Evolutionary conservation across 129 eudicot genomes (phyloP).

Genomic region (Smallanthus sonchifolius): DNA sequence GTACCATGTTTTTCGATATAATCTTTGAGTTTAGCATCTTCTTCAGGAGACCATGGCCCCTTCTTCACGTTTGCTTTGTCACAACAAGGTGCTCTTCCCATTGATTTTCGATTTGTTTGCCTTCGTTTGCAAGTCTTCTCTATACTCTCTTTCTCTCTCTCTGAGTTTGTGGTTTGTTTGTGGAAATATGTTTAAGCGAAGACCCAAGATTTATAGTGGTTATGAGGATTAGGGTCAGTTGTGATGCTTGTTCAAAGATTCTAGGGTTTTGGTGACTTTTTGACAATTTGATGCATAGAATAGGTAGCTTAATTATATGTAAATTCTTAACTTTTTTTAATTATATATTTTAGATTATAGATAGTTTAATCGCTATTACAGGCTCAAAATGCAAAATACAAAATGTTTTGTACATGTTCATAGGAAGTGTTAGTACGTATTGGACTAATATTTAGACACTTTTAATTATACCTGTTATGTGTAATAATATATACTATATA

Average conservation of each 20-base stretch:
- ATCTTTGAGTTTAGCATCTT: slow-evolving; percentile 59
- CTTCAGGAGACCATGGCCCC: slow-evolving; percentile 79
- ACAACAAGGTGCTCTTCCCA: slow-evolving; percentile 94
- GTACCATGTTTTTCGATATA: slow-evolving; percentile 59
- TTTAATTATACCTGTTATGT: neutral
- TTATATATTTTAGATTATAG: neutral
- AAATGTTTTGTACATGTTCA: neutral
- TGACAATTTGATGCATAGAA: slow-evolving; percentile 10
- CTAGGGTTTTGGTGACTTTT: slow-evolving; percentile 30
- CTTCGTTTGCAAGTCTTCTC: slow-evolving; percentile 15
- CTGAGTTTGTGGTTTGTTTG: slow-evolving; percentile 16
- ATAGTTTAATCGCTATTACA: neutral
- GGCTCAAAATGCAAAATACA: neutral
- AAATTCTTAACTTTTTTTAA: neutral
- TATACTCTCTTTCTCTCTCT: neutral
- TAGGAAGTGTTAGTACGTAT: neutral
- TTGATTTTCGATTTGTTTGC: slow-evolving; percentile 8
- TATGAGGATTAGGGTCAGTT: slow-evolving; percentile 32
- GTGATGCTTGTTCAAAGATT: slow-evolving; percentile 5
- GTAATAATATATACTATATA: too few species aligned
- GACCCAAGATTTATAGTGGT: slow-evolving; percentile 32
- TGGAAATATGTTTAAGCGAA: slow-evolving; percentile 15
- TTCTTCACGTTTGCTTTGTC: slow-evolving; percentile 30
- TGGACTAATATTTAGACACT: neutral
- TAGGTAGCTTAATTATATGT: neutral